These are phyloP conservation scores for Podila horticola DNA, from an alignment of 192 early-diverging fungal species.

Conservation along the genomic window DNA sequence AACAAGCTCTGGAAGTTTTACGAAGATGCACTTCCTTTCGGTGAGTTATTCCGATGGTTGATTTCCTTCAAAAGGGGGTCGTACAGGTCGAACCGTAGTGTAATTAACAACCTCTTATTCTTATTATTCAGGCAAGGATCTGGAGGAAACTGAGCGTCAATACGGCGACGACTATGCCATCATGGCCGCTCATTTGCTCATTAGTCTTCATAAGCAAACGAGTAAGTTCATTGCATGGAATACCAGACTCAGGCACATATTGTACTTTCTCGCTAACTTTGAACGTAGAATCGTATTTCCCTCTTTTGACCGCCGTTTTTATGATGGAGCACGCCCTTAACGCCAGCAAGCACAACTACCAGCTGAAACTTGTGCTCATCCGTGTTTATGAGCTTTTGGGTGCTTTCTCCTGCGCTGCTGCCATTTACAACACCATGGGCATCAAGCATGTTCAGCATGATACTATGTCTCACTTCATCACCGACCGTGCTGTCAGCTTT, in stretches of 20 bases:
- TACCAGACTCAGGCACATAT: background rate
- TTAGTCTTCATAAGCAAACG: slow-evolving; percentile 63
- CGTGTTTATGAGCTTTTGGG: slow-evolving; percentile 82
- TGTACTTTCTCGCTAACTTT: background rate
- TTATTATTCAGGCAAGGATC: slow-evolving; percentile 46
- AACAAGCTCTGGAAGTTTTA: slow-evolving; percentile 51
- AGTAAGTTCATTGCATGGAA: slow-evolving; percentile 18
- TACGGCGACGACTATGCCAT: slow-evolving; percentile 84
- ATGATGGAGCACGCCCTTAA: slow-evolving; percentile 81
- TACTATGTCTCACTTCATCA: slow-evolving; percentile 81
- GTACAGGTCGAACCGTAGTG: no score
- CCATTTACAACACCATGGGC: slow-evolving; percentile 76
- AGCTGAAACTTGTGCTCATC: slow-evolving; percentile 89
- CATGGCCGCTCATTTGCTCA: slow-evolving; percentile 65
- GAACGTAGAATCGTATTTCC: slow-evolving; percentile 40
- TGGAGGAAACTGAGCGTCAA: slow-evolving; percentile 79
- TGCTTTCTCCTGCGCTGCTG: slow-evolving; percentile 68
- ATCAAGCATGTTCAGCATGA: slow-evolving; percentile 95
- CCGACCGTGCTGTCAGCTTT: slow-evolving; percentile 65
- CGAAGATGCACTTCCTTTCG: slow-evolving; percentile 38
- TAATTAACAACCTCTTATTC: no score
- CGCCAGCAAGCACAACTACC: slow-evolving; percentile 82
- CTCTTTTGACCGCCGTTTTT: slow-evolving; percentile 60
- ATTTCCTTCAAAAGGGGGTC: background rate
- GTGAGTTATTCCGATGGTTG: background rate